Conservation (phyloP, 208 protist species). For the Naegleria gruberi region DNA sequence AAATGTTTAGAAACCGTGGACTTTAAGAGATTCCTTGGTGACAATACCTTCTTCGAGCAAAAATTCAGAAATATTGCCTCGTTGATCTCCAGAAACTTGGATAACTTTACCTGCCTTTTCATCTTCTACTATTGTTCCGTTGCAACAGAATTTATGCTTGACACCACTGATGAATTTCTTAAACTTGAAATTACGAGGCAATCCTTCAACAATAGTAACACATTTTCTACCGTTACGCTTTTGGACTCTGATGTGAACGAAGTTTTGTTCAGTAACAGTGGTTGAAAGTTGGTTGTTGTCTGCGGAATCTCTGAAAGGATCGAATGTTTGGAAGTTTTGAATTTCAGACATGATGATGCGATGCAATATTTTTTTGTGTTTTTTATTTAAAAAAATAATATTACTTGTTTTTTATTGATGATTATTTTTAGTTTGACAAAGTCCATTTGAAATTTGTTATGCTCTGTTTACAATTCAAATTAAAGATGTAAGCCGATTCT, state of each 20-base stretch:
- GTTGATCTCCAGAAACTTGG: constrained; percentile 91
- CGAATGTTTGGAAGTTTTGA: constrained; percentile 11
- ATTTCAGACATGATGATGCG: neutral
- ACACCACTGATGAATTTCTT: constrained; percentile 69
- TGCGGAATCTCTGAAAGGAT: neutral
- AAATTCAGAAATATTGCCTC: constrained; percentile 78
- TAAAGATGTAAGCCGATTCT: no score
- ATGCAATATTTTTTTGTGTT: neutral
- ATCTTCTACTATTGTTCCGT: constrained; percentile 78
- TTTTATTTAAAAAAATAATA: neutral
- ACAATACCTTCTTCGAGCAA: constrained; percentile 79
- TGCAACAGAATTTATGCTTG: constrained; percentile 80
- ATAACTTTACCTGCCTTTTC: constrained; percentile 77
- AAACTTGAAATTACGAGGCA: constrained; percentile 81
- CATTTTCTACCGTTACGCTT: constrained; percentile 89
- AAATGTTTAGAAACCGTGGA: constrained; percentile 86
- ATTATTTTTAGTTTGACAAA: no score
- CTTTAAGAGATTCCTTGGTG: constrained; percentile 70
- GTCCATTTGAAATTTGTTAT: no score
- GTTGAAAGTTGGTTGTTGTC: neutral
- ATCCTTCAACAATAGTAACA: constrained; percentile 87
- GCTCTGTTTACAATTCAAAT: no score
- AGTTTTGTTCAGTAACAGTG: neutral
- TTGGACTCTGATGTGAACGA: constrained; percentile 90
- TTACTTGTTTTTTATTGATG: no score